phyloP scores from a whole-genome alignment of 148 eudicot genomes.

The Arctostaphylos glauca region DNA sequence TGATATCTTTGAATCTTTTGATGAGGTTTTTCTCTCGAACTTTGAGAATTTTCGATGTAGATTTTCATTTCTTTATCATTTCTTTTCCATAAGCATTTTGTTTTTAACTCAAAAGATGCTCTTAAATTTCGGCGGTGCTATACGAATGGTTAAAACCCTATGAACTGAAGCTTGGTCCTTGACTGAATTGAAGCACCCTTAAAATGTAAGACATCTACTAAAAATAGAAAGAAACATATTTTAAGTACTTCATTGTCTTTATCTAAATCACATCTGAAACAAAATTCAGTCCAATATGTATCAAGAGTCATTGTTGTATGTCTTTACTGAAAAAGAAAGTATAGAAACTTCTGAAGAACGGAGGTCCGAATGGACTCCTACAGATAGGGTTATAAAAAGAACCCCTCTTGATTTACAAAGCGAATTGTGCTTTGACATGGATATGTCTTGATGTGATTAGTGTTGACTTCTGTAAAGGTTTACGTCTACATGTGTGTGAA shows the following conservation, averaged over 20 bases:
- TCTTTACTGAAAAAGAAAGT: neutral
- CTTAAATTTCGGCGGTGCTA: neutral
- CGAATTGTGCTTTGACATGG: neutral
- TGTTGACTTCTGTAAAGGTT: neutral
- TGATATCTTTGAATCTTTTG: slow-evolving; percentile 94
- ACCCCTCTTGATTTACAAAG: slow-evolving; percentile 2
- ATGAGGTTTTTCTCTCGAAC: slow-evolving; percentile 54
- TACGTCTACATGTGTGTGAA: neutral
- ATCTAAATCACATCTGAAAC: neutral
- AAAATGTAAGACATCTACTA: too few species aligned
- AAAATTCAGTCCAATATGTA: neutral
- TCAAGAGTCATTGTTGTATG: neutral
- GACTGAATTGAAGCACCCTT: neutral
- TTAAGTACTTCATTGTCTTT: neutral
- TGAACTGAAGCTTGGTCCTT: neutral
- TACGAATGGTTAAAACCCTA: neutral
- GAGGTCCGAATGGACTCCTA: neutral
- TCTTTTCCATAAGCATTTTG: neutral
- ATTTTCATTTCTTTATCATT: neutral
- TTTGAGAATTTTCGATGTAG: neutral
- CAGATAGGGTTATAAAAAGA: neutral
- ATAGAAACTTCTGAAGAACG: neutral
- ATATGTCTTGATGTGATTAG: neutral
- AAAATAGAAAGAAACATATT: neutral
- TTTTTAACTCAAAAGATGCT: neutral